A percentile compares a stretch with the other conserved stretches of the same genome.
These are phyloP conservation scores for Populus hybrid DNA, from an alignment of 441 rosid genomes.

Conservation along the genomic window DNA sequence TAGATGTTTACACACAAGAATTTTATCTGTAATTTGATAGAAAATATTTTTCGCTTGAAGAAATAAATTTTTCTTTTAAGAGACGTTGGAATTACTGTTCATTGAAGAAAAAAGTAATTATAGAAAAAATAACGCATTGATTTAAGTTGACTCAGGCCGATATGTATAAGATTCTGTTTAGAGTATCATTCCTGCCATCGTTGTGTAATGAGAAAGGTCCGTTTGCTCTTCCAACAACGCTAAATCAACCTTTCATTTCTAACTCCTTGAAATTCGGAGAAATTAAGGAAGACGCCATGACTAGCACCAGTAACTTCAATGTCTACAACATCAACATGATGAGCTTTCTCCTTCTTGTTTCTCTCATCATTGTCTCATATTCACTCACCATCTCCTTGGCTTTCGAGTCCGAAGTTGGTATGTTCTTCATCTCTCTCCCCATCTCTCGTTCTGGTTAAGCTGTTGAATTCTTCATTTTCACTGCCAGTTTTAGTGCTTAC, in stretches of 20 bases:
- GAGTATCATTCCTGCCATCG: not conserved
- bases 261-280: not conserved
- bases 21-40: too few relatives aligned
- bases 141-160: not conserved
- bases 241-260: not conserved
- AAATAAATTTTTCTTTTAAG: too few relatives aligned
- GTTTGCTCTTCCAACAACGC: not conserved
- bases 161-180: not conserved
- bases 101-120: not conserved
- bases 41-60: too few relatives aligned
- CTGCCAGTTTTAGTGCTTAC: not conserved
- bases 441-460: not conserved
- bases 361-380: conserved; percentile 4
- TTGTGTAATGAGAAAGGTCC: not conserved
- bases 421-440: not conserved
- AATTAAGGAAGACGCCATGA: not conserved
- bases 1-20: too few relatives aligned
- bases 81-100: too few relatives aligned
- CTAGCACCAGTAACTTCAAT: not conserved
- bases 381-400: not conserved
- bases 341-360: not conserved
- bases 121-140: not conserved
- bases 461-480: not conserved
- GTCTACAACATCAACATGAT: not conserved
- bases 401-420: conserved; percentile 10